These are phyloP conservation scores for Phyllosticta capitalensis DNA, from an alignment of 2,329 filamentous ascomycete species.

Conservation along the genomic window DNA sequence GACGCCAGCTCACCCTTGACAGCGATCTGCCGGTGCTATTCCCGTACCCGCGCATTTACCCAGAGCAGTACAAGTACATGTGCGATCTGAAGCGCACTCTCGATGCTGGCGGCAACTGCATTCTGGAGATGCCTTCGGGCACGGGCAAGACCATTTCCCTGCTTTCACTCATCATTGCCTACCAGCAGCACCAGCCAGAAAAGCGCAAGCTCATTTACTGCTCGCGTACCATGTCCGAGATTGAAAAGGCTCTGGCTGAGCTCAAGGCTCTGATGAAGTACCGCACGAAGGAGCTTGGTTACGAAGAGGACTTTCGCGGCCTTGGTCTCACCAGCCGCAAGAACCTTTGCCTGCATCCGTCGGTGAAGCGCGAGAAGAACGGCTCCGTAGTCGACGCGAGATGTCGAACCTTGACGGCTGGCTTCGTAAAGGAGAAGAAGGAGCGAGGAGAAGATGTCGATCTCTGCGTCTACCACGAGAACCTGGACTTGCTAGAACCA, in stretches of 20 bases:
- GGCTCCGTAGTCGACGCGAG: slow-evolving; percentile 89
- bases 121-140: slow-evolving; percentile 97
- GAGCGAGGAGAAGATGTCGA: slow-evolving; percentile 91
- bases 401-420: slow-evolving; percentile 88
- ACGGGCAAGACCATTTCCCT: slow-evolving; percentile 96
- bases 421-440: slow-evolving; percentile 97
- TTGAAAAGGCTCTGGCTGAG: slow-evolving; percentile 92
- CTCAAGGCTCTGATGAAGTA: slow-evolving; percentile 93
- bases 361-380: slow-evolving; percentile 93
- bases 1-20: slow-evolving; percentile 4
- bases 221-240: slow-evolving; percentile 99
- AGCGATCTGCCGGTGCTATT: slow-evolving; percentile 62
- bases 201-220: slow-evolving; percentile 97
- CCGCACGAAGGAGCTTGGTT: slow-evolving; percentile 76
- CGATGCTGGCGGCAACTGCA: slow-evolving; percentile 88
- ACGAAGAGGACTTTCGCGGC: slow-evolving; percentile 85
- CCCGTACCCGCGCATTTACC: slow-evolving; percentile 66
- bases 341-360: slow-evolving; percentile 92
- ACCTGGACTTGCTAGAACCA: slow-evolving; percentile 86
- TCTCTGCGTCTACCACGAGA: slow-evolving; percentile 94
- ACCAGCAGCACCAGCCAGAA: slow-evolving; percentile 88
- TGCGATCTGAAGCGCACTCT: slow-evolving; percentile 81
- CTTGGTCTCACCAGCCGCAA: slow-evolving; percentile 92
- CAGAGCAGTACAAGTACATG: slow-evolving; percentile 58
- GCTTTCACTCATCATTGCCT: slow-evolving; percentile 89